Conservation (phyloP, 768 basidiomycete species). For the Gloeopeniophorella convolvens region DNA sequence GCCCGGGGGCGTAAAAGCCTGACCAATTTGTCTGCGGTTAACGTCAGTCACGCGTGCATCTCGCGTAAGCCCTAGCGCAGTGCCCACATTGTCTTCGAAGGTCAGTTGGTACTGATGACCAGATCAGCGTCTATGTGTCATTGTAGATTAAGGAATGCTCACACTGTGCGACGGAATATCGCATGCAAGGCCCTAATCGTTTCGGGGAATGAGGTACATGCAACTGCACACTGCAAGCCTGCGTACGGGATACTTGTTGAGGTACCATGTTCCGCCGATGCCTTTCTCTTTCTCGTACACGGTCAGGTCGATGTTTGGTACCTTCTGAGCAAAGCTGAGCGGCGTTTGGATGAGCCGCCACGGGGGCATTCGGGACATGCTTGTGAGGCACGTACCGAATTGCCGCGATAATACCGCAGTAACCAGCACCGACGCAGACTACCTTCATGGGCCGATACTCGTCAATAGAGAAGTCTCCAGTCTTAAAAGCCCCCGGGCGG, state of each 20-base stretch:
- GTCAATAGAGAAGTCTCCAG: conserved; percentile 39
- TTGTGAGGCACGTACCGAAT: conserved; percentile 35
- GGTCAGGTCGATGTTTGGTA: conserved; percentile 45
- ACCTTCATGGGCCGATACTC: conserved; percentile 47
- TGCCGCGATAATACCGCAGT: conserved; percentile 50
- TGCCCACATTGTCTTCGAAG: conserved; percentile 43
- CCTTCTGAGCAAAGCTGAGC: conserved; percentile 41
- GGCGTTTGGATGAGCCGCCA: background rate
- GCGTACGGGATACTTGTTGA: conserved; percentile 47
- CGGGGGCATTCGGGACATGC: background rate
- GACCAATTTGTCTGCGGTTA: conserved; percentile 49
- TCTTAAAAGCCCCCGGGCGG: background rate
- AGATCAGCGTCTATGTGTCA: background rate
- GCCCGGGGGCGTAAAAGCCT: conserved; percentile 50
- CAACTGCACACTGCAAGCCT: background rate
- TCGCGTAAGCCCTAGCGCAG: background rate
- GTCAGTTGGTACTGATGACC: conserved; percentile 47
- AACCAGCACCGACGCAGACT: conserved; percentile 50
- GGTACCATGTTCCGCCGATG: conserved; percentile 56
- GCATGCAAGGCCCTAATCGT: conserved; percentile 45
- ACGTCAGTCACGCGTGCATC: background rate
- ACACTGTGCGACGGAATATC: conserved; percentile 56
- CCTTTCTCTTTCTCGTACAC: conserved; percentile 59
- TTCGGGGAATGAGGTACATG: background rate
- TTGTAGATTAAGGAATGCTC: conserved; percentile 18